A percentile compares a stretch with the other conserved stretches of the same genome.
These are phyloP conservation scores for Boletus rubropictus DNA, from an alignment of 768 basidiomycete genomes.

Conservation along the genomic window DNA sequence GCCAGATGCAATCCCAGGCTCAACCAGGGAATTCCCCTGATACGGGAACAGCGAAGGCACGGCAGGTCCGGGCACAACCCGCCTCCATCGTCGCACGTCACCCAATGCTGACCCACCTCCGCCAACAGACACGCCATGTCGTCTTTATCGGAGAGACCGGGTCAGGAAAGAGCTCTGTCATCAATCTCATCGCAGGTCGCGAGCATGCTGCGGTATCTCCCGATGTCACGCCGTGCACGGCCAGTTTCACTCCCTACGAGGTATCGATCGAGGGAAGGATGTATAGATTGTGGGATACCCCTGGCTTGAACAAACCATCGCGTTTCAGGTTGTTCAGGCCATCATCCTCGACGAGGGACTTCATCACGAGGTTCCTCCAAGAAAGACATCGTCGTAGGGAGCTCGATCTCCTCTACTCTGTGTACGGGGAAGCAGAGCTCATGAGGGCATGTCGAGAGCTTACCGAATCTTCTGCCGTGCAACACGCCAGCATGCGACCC, in stretches of 20 bases:
- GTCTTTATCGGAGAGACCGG: slow-evolving; percentile 34
- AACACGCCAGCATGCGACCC: slow-evolving; percentile 30
- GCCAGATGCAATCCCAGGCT: background rate
- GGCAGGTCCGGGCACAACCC: slow-evolving; percentile 4
- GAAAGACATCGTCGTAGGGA: slow-evolving; percentile 18
- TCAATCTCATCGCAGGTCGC: slow-evolving; percentile 34
- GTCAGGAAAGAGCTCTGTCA: slow-evolving; percentile 37
- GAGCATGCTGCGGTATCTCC: slow-evolving; percentile 25
- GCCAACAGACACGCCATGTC: slow-evolving; percentile 23
- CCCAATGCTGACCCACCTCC: slow-evolving; percentile 1
- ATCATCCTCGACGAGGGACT: background rate
- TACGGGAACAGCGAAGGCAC: background rate
- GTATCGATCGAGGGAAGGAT: slow-evolving; percentile 13
- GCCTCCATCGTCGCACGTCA: background rate
- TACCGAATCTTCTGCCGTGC: slow-evolving; percentile 27
- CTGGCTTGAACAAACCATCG: slow-evolving; percentile 21
- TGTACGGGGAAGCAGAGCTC: slow-evolving; percentile 16
- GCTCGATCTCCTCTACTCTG: slow-evolving; percentile 22
- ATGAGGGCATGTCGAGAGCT: slow-evolving; percentile 4
- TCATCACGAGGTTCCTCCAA: slow-evolving; percentile 30
- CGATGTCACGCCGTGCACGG: slow-evolving; percentile 30
- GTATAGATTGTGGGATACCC: slow-evolving; percentile 31
- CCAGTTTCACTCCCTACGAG: slow-evolving; percentile 18
- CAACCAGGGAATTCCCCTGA: background rate
- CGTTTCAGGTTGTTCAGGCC: slow-evolving; percentile 8